A percentile compares a stretch with the other conserved stretches of the same genome.
These are phyloP conservation scores for Sanguinoderma infundibulare DNA, from an alignment of 1,284 basidiomycete species.

Conservation along the genomic window DNA sequence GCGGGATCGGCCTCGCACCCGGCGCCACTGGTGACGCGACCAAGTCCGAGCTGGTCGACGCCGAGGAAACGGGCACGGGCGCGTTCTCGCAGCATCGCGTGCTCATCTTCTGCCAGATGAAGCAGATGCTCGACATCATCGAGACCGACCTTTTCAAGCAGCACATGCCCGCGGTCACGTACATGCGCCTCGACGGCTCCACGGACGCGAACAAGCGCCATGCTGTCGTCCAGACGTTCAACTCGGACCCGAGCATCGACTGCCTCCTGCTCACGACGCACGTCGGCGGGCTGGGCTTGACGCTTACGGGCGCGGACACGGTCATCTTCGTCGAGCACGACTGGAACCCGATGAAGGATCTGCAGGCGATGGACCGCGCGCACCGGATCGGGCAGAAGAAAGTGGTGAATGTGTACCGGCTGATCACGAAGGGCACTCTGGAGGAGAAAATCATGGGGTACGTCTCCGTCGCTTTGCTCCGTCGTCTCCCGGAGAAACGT, in stretches of 20 bases:
- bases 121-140: slow-evolving; percentile 98
- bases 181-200: slow-evolving; percentile 95
- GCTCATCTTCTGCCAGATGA: slow-evolving; percentile 99
- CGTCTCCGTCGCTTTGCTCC: slow-evolving; percentile 36
- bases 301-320: slow-evolving; percentile 97
- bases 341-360: slow-evolving; percentile 99
- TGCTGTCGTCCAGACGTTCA: slow-evolving; percentile 97
- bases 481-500: background rate
- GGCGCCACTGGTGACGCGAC: slow-evolving; percentile 49
- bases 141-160: slow-evolving; percentile 91
- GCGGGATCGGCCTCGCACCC: slow-evolving; percentile 83
- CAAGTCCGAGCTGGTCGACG: slow-evolving; percentile 68
- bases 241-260: slow-evolving; percentile 96
- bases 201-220: slow-evolving; percentile 92
- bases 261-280: slow-evolving; percentile 95
- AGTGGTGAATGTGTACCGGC: slow-evolving; percentile 97
- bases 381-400: slow-evolving; percentile 99
- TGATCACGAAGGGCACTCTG: slow-evolving; percentile 96
- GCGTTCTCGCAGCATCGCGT: slow-evolving; percentile 94
- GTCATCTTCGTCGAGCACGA: slow-evolving; percentile 99
- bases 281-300: slow-evolving; percentile 95
- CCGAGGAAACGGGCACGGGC: slow-evolving; percentile 56
- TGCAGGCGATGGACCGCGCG: slow-evolving; percentile 99
- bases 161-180: slow-evolving; percentile 95
- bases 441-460: slow-evolving; percentile 99